Percentiles rank a stretch among this genome's conserved stretches.
These are phyloP conservation scores for Polygonum maritimum DNA, from an alignment of 148 eudicot species.

Conservation along the genomic window DNA sequence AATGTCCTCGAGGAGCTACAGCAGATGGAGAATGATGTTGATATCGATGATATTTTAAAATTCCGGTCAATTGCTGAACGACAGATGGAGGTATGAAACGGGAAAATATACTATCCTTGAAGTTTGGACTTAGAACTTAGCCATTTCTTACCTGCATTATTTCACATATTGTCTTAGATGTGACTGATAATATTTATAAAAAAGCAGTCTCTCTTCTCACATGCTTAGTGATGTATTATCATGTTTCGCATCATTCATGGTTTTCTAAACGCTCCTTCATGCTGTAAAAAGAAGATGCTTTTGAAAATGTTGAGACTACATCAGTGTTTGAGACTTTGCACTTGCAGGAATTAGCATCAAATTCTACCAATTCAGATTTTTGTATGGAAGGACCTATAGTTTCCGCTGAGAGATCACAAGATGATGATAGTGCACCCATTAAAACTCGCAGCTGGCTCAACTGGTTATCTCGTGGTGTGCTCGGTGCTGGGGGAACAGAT, in stretches of 20 bases:
- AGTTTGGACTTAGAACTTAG: neutral
- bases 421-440: constrained; percentile 47
- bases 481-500: constrained; percentile 98
- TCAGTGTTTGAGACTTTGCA: neutral
- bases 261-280: neutral
- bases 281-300: neutral
- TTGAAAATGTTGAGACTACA: neutral
- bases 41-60: constrained; percentile 72
- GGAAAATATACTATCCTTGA: neutral
- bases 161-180: neutral
- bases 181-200: neutral
- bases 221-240: neutral
- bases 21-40: constrained; percentile 77
- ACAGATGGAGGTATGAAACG: constrained; percentile 63
- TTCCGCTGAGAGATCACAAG: constrained; percentile 32
- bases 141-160: neutral
- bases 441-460: constrained; percentile 90
- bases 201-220: neutral
- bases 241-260: neutral
- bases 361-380: constrained; percentile 25
- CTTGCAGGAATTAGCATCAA: constrained; percentile 47
- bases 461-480: constrained; percentile 96
- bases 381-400: constrained; percentile 20
- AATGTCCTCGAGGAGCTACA: constrained; percentile 59
- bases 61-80: constrained; percentile 76